phyloP scores from a whole-genome alignment of 495 filamentous ascomycete species.

The Evernia prunastri region DNA sequence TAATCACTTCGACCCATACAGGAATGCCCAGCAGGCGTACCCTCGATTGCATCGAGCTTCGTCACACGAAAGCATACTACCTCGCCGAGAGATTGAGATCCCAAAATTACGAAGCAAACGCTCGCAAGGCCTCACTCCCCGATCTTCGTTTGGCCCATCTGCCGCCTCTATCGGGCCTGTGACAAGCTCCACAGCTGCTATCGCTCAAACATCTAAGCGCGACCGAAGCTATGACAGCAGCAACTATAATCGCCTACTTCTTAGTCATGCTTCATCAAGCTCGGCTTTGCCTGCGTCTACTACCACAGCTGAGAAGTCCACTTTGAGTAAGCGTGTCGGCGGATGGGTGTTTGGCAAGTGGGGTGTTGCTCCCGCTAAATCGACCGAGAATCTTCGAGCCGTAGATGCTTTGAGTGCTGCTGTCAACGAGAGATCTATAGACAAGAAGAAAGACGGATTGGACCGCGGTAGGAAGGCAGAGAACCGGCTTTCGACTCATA shows the following conservation, averaged over 20 bases:
- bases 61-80: constrained; percentile 49
- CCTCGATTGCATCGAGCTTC: constrained; percentile 35
- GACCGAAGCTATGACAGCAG: constrained; percentile 22
- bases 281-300: constrained; percentile 11
- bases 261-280: constrained; percentile 3
- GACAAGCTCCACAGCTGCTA: constrained; percentile 38
- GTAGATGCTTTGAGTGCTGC: constrained; percentile 17
- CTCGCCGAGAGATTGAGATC: constrained; percentile 47
- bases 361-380: constrained; percentile 40
- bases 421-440: neutral
- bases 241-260: constrained; percentile 23
- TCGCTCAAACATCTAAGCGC: constrained; percentile 18
- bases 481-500: constrained; percentile 14
- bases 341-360: constrained; percentile 53
- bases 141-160: constrained; percentile 31
- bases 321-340: constrained; percentile 42
- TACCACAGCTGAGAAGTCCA: constrained; percentile 29
- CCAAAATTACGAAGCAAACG: constrained; percentile 29
- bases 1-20: constrained; percentile 24
- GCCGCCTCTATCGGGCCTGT: constrained; percentile 39
- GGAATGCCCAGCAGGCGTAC: constrained; percentile 28
- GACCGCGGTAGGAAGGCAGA: constrained; percentile 4
- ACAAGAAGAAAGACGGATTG: neutral
- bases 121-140: constrained; percentile 25
- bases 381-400: constrained; percentile 22